Evolutionary conservation across 148 eudicot genomes (phyloP), one percentile per base, ranked within the genome.

Genomic region (Pouteria glomerata): DNA sequence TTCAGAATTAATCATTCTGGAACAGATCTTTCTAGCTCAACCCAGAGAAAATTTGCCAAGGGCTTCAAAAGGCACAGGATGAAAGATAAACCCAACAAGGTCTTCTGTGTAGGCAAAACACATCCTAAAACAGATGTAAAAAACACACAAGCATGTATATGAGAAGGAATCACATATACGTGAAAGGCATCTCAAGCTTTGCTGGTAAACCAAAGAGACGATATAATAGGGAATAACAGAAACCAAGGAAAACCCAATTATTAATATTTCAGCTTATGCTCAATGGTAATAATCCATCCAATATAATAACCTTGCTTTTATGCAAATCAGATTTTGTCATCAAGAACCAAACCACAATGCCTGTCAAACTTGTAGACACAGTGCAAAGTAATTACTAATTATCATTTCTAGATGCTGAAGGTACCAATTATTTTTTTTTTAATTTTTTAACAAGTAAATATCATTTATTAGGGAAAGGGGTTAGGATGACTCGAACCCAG

Each of bases 1-100:
- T 75, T 83, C 79, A n/a, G 80, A 70, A 57, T 75, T 83, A 48
- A 75, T 74, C 86, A 83, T 83, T 56, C 12, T 35, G 48, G 57
- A 68, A 61, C 26, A 30, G 35, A 56, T 59, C 56, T 33, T 62
- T 18, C 60, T 21, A 34, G 58, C 30, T 57, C 68, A 67, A 64
- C 47, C 45, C 57, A 35, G 59, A 51, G 35, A 56, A 70, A 42
- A 42, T 34, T n/a, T 56, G 16, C 23, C 24, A 8, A 50, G 66
- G 34, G 35, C 37, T 52, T 73, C 70, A 74, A 41, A 50, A 24
- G 62, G 42, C 37, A 70, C 63, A 53, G 55, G 16, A 64, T 18
- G 63, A 47, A 52, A 37, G 41, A 52, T 29, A 63, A 76, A 41
- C 44, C n/a, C 29, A 70, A 50, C 51, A 33, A 52, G 58, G 14